These are phyloP conservation scores for Orbilia javanica DNA, from an alignment of 2,329 filamentous ascomycete species.

Conservation along the genomic window DNA sequence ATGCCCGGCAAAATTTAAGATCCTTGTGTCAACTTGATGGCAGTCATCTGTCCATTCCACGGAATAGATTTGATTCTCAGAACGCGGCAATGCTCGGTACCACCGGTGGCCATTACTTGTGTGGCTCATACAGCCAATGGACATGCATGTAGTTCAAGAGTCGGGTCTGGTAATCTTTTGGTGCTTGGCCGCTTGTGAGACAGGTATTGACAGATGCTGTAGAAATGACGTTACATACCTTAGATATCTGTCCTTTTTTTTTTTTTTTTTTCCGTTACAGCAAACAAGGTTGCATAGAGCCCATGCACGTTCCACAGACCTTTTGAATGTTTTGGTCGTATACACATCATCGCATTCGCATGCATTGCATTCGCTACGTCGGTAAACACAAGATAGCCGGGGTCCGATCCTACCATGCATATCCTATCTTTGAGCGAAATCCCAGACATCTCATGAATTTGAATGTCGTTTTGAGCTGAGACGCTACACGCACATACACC, in stretches of 20 bases:
- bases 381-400: neutral
- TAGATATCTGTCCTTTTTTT: constrained; percentile 1
- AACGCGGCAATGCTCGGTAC: constrained; percentile 32
- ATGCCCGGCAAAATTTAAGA: neutral
- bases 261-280: constrained; percentile 7
- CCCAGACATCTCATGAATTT: neutral
- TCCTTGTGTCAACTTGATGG: constrained; percentile 1
- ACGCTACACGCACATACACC: neutral
- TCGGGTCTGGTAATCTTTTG: neutral
- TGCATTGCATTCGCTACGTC: neutral
- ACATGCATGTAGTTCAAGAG: neutral
- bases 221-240: constrained; percentile 44
- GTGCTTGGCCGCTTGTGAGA: constrained; percentile 1
- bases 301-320: constrained; percentile 37
- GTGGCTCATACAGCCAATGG: constrained; percentile 10
- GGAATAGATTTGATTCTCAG: constrained; percentile 27
- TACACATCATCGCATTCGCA: neutral
- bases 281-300: neutral
- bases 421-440: neutral
- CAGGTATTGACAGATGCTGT: constrained; percentile 12
- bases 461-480: neutral
- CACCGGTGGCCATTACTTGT: constrained; percentile 4
- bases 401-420: neutral
- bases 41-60: constrained; percentile 33
- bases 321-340: neutral